phyloP scores from a whole-genome alignment of 192 early-diverging fungal genomes.

The Kickxella alabastrina region DNA sequence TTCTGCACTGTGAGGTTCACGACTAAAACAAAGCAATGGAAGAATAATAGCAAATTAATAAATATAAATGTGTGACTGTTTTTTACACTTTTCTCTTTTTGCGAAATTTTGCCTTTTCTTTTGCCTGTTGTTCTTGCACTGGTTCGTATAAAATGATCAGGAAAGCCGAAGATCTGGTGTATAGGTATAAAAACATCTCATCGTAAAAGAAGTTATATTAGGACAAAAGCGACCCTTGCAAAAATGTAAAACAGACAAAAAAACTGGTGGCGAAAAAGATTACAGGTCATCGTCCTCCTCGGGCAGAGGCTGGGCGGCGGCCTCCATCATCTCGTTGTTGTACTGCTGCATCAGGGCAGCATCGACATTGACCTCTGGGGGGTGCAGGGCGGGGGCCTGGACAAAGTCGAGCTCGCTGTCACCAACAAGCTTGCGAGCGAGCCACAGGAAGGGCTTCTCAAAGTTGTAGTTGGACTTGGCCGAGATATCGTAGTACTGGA shows the following conservation, averaged over 20 bases:
- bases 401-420: slow-evolving; percentile 95
- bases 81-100: no score
- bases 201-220: no score
- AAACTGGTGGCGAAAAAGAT: slow-evolving; percentile 4
- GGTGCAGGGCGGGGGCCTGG: slow-evolving; percentile 93
- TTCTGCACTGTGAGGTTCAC: background rate
- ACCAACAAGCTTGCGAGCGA: slow-evolving; percentile 95
- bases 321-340: slow-evolving; percentile 72
- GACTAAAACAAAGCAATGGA: background rate
- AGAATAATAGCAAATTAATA: background rate
- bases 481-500: slow-evolving; percentile 99
- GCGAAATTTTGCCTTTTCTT: no score
- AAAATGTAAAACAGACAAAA: no score
- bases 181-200: no score
- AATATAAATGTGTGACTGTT: no score
- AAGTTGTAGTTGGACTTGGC: slow-evolving; percentile 99
- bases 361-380: slow-evolving; percentile 92
- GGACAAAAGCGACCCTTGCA: no score
- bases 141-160: no score
- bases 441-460: slow-evolving; percentile 99
- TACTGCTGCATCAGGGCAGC: slow-evolving; percentile 69
- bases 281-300: slow-evolving; percentile 67
- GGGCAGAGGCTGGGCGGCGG: slow-evolving; percentile 84
- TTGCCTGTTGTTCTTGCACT: no score
- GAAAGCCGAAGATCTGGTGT: no score